Evolutionary conservation across 2,329 filamentous ascomycete genomes (phyloP), one percentile per base, ranked within the genome.

Genomic region (Ascochyta viciae-villosae): DNA sequence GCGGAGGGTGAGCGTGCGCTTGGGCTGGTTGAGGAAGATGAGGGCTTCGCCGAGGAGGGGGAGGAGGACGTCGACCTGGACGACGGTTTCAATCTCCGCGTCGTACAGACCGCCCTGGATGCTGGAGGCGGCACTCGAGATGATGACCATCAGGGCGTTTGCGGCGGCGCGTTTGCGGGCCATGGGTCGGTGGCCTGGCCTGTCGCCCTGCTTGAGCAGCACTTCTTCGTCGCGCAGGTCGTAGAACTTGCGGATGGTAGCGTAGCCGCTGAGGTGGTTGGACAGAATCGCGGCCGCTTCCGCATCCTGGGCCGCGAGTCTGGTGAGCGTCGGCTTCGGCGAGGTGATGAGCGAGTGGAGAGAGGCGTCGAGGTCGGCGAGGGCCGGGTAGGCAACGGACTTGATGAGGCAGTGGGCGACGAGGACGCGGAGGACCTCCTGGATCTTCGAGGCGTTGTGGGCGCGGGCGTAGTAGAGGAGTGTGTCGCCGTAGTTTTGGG

Each of bases 71-170:
- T 98, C 94, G 60, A 96, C 90, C 65, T 91, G 91, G 16, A 97
- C 89, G 6, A 96, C 91, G 0, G 91, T 88, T 68, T 93, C 90
- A 12, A 90, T 85, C 16, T 86, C 84, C 23, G 88, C 87, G 70
- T 98, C 93, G 73, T 92, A 96, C 2, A 97, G 81, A 1, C 94
- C 94, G 51, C 94, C 94, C 54, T 91, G 90, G 66, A 98, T 96
- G 71, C 91, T 94, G 74, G 96, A 92, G 54, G 91, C 89, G 2
- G 94, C 89, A 71, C 90, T 95, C 50, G 88, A 86, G 65, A 97
- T 90, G 55, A 96, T 89, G n/a, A 91, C 89, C 39, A 91, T 82
- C 45, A 98, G 81, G 1, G 91, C 89, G 39, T 85, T 82, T 0
- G 89, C 90, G 5, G 93, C 87, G 62, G 89, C 86, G 50, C 86